Percentiles rank a stretch among this genome's conserved stretches.
Evolutionary conservation across 768 basidiomycete species (phyloP).

Genomic region (Paxillus ammoniavirescens): DNA sequence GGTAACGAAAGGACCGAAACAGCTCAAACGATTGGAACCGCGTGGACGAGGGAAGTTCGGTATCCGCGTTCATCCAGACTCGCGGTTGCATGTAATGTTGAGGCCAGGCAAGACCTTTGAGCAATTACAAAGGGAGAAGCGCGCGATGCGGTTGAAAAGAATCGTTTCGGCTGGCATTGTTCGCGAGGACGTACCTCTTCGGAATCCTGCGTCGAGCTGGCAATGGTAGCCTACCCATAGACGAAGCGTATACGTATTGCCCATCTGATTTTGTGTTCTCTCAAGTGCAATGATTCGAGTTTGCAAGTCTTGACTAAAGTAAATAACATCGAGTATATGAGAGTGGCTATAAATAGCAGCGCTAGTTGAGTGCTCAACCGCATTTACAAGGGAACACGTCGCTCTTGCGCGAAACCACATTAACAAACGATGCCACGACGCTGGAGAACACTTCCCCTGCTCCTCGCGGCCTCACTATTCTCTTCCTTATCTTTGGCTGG

Average conservation of each 20-base stretch:
- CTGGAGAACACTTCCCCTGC: constrained; percentile 47
- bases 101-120: constrained; percentile 79
- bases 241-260: not conserved
- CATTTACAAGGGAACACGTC: constrained; percentile 15
- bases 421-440: constrained; percentile 40
- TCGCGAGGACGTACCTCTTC: constrained; percentile 76
- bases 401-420: constrained; percentile 24
- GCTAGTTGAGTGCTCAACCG: constrained; percentile 4
- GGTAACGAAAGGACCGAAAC: constrained; percentile 81
- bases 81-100: constrained; percentile 72
- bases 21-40: constrained; percentile 68
- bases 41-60: constrained; percentile 83
- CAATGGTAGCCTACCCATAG: constrained; percentile 53
- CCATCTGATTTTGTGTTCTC: not conserved
- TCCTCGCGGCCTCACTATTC: constrained; percentile 42
- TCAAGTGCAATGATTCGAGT: not conserved
- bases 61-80: constrained; percentile 70
- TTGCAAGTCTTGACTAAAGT: not conserved
- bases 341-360: constrained; percentile 11
- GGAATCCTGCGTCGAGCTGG: constrained; percentile 72
- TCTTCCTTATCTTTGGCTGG: constrained; percentile 39
- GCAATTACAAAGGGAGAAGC: constrained; percentile 61
- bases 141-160: constrained; percentile 65
- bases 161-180: constrained; percentile 79
- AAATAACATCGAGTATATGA: not conserved